Conservation (phyloP, 73 alveolate genomes). For the Tetrahymena borealis region DNA sequence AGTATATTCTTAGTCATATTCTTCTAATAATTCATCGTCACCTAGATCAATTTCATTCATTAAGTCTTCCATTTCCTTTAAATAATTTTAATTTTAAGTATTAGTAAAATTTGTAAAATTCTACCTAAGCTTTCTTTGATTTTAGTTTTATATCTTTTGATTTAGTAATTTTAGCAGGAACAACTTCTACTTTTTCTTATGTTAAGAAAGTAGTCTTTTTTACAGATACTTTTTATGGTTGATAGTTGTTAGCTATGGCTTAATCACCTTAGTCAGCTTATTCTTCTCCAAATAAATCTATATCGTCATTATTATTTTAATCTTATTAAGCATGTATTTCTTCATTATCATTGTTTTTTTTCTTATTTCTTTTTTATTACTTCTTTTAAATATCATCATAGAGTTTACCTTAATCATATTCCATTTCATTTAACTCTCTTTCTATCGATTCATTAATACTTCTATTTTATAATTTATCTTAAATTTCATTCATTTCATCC, state of each 20-base stretch:
- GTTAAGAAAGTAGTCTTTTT: background rate
- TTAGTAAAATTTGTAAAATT: background rate
- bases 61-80: background rate
- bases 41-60: background rate
- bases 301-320: too few relatives aligned
- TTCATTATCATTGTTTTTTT: background rate
- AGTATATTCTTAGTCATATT: background rate
- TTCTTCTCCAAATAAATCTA: background rate
- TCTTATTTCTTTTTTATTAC: background rate
- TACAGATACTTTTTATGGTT: background rate
- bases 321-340: background rate
- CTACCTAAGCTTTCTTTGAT: background rate
- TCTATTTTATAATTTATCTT: background rate
- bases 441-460: background rate
- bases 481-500: background rate
- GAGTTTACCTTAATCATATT: background rate
- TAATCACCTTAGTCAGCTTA: background rate
- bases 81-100: background rate
- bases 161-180: background rate
- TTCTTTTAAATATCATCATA: background rate
- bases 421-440: background rate
- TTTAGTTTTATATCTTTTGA: background rate
- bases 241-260: background rate
- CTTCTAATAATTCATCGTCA: background rate
- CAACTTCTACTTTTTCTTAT: background rate